These are phyloP conservation scores for Seiridium unicorne DNA, from an alignment of 2,329 filamentous ascomycete genomes.

Conservation along the genomic window DNA sequence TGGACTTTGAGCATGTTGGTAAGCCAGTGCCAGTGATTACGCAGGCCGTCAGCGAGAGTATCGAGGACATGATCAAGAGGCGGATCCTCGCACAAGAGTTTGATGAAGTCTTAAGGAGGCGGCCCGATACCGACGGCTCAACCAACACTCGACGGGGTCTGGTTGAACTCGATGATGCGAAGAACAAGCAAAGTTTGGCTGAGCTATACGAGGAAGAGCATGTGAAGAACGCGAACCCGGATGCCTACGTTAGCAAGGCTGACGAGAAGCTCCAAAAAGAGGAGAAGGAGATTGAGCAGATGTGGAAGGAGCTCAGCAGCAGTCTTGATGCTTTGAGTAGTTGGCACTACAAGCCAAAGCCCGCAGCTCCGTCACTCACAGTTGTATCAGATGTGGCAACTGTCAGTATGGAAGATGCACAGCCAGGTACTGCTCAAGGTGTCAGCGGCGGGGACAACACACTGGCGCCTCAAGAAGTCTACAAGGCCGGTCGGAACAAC, in stretches of 20 bases:
- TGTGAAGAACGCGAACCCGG: slow-evolving; percentile 72
- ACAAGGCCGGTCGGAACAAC: slow-evolving; percentile 71
- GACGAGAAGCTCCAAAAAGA: slow-evolving; percentile 81
- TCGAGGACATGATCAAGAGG: slow-evolving; percentile 91
- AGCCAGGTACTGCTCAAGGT: slow-evolving; percentile 78
- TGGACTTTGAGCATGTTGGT: slow-evolving; percentile 93
- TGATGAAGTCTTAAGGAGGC: slow-evolving; percentile 82
- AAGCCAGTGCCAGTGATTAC: slow-evolving; percentile 96
- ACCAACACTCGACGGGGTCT: slow-evolving; percentile 65
- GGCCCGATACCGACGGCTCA: slow-evolving; percentile 67
- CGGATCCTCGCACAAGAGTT: slow-evolving; percentile 89
- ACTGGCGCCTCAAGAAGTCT: slow-evolving; percentile 92
- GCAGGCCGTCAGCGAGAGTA: slow-evolving; percentile 82
- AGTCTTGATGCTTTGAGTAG: slow-evolving; percentile 87
- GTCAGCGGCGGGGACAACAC: slow-evolving; percentile 67
- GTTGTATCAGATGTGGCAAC: slow-evolving; percentile 90
- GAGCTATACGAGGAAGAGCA: slow-evolving; percentile 96
- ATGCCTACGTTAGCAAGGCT: slow-evolving; percentile 74
- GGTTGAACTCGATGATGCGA: slow-evolving; percentile 81
- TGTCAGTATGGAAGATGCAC: slow-evolving; percentile 91
- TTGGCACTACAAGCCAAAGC: slow-evolving; percentile 94
- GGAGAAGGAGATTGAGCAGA: slow-evolving; percentile 75
- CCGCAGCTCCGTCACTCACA: slow-evolving; percentile 75
- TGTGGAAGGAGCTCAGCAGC: slow-evolving; percentile 79
- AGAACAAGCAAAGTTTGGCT: slow-evolving; percentile 82